phyloP scores from a whole-genome alignment of 1,284 basidiomycete genomes.

The Exsudoporus floridanus region DNA sequence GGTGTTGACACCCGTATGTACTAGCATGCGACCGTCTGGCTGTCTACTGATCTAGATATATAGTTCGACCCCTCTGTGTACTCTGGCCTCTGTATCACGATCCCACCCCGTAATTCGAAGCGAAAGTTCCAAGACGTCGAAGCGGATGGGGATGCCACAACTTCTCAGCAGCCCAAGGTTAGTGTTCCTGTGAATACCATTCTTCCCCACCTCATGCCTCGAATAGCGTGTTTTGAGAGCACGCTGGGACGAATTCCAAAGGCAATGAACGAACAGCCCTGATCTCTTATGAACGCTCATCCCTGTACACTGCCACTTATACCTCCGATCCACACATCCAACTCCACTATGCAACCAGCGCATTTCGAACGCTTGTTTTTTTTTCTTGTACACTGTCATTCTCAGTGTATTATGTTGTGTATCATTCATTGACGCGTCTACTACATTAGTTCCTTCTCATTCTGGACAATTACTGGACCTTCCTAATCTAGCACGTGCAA shows the following conservation, averaged over 20 bases:
- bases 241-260: conserved; percentile 10
- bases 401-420: conserved; percentile 4
- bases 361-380: not conserved
- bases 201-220: not conserved
- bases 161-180: conserved; percentile 21
- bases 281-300: conserved; percentile 1
- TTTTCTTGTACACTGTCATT: not conserved
- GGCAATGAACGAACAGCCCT: conserved; percentile 3
- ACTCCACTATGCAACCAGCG: not conserved
- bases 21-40: not conserved
- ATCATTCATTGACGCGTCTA: conserved; percentile 7
- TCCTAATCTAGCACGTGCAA: conserved; percentile 6
- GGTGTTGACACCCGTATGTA: conserved; percentile 21
- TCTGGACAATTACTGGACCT: conserved; percentile 4
- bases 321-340: not conserved
- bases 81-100: conserved; percentile 27
- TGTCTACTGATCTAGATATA: conserved; percentile 1
- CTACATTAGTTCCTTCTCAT: conserved; percentile 9
- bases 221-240: conserved; percentile 15
- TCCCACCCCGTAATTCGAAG: conserved; percentile 22
- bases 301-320: conserved; percentile 10
- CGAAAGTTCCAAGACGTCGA: conserved; percentile 30
- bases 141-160: not conserved
- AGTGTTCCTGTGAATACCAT: not conserved
- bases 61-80: conserved; percentile 9